Conservation (phyloP, 257 asterid genomes). For the Nicotiana obtusifolia region DNA sequence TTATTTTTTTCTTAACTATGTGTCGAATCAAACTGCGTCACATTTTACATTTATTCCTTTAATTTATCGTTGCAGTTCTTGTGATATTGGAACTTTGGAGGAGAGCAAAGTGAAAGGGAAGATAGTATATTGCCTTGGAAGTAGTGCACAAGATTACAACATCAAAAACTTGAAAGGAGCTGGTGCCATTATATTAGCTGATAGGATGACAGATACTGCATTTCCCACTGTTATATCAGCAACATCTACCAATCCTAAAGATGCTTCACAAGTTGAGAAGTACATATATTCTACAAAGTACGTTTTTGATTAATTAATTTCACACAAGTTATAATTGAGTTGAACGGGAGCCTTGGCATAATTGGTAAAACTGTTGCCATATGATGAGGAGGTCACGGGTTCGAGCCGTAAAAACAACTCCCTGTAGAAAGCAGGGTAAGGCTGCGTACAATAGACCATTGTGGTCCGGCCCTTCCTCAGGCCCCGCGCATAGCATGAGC, state of each 20-base stretch:
- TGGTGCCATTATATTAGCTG: slow-evolving; percentile 40
- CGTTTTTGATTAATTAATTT: not conserved
- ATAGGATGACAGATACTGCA: slow-evolving; percentile 23
- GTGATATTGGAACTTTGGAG: slow-evolving; percentile 34
- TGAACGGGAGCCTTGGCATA: too few species aligned
- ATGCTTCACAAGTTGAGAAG: slow-evolving; percentile 34
- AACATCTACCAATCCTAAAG: slow-evolving; percentile 19
- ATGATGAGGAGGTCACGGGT: too few species aligned
- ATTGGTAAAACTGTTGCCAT: too few species aligned
- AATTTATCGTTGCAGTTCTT: slow-evolving; percentile 32
- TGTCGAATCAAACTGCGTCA: too few species aligned
- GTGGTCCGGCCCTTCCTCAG: too few species aligned
- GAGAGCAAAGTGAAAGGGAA: slow-evolving; percentile 48
- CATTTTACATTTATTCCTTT: not conserved
- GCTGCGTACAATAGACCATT: too few species aligned
- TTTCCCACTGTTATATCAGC: slow-evolving; percentile 22
- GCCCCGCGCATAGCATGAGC: too few species aligned
- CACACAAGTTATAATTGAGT: too few species aligned
- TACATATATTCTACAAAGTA: slow-evolving; percentile 70
- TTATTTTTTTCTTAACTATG: too few species aligned
- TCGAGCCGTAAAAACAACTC: too few species aligned
- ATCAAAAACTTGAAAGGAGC: slow-evolving; percentile 38
- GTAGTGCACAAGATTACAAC: slow-evolving; percentile 9
- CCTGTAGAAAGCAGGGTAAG: too few species aligned
- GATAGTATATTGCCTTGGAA: slow-evolving; percentile 53